Conservation (phyloP, 2,329 filamentous ascomycete genomes). For the Ceratocystiopsis sp. region DNA sequence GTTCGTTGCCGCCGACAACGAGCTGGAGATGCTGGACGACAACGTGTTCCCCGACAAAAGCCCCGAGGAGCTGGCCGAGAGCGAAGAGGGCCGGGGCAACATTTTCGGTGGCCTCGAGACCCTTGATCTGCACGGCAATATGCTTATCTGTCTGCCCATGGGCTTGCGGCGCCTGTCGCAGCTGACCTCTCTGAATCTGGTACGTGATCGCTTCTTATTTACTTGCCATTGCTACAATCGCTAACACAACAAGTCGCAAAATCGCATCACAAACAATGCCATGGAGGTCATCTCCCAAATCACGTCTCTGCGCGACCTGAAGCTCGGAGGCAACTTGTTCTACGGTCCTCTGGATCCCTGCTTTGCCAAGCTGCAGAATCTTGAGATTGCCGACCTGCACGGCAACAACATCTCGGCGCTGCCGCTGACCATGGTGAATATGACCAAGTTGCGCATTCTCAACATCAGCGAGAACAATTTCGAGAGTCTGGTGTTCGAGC, state of each 20-base stretch:
- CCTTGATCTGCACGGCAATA: slow-evolving; percentile 75
- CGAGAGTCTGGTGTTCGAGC: slow-evolving; percentile 50
- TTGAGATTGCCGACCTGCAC: slow-evolving; percentile 71
- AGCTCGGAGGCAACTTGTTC: slow-evolving; percentile 61
- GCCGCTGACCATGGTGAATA: slow-evolving; percentile 46
- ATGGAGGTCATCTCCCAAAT: slow-evolving; percentile 63
- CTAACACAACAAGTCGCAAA: slow-evolving; percentile 45
- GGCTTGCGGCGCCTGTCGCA: slow-evolving; percentile 57
- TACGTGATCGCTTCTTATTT: slow-evolving; percentile 22
- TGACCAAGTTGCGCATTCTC: slow-evolving; percentile 54
- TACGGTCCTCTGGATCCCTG: slow-evolving; percentile 47
- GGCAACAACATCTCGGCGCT: slow-evolving; percentile 61
- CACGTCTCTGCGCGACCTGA: slow-evolving; percentile 56
- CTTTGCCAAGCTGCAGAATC: slow-evolving; percentile 45
- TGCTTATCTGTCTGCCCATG: slow-evolving; percentile 52
- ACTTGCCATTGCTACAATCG: not conserved
- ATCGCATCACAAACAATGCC: slow-evolving; percentile 55
- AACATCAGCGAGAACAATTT: slow-evolving; percentile 71
- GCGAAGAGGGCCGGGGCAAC: slow-evolving; percentile 50
- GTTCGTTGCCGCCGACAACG: slow-evolving; percentile 79
- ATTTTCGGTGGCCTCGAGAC: slow-evolving; percentile 71
- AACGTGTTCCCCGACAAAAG: slow-evolving; percentile 60
- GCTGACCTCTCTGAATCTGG: slow-evolving; percentile 69
- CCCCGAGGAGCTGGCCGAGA: slow-evolving; percentile 37
- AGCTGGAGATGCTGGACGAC: slow-evolving; percentile 58